These are phyloP conservation scores for Tolypocladium pustulatum DNA, from an alignment of 2,329 filamentous ascomycete species.

Conservation along the genomic window DNA sequence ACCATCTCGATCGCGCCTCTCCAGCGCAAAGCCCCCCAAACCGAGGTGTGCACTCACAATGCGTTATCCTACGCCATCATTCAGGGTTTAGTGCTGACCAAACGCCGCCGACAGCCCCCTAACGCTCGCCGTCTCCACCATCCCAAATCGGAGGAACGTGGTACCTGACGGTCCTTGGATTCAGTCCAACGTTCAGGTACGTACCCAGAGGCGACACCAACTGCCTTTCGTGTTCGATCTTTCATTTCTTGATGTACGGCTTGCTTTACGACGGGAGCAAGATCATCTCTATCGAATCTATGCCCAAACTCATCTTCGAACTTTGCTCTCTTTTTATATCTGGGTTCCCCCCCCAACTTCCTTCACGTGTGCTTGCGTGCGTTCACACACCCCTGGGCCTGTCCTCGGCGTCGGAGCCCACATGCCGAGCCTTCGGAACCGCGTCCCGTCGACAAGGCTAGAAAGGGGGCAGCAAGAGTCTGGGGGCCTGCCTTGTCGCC, in stretches of 20 bases:
- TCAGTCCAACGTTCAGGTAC: not conserved
- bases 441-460: not conserved
- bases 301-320: not conserved
- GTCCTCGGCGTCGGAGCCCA: not conserved
- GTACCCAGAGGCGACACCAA: not conserved
- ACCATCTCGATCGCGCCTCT: not conserved
- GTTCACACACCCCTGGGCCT: not conserved
- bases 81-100: slow-evolving; percentile 1
- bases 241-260: not conserved
- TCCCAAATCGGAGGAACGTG: not conserved
- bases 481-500: not conserved
- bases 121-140: slow-evolving; percentile 1
- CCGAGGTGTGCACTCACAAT: not conserved
- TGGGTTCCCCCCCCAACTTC: not conserved
- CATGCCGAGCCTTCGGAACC: slow-evolving; percentile 1
- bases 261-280: not conserved
- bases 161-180: not conserved
- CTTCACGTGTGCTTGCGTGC: not conserved
- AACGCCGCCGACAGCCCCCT: not conserved
- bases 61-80: not conserved
- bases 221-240: not conserved
- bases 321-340: not conserved
- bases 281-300: not conserved
- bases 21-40: not conserved
- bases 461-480: not conserved